phyloP scores from a whole-genome alignment of 306 rosid genomes.

The Fragaria iinumae region DNA sequence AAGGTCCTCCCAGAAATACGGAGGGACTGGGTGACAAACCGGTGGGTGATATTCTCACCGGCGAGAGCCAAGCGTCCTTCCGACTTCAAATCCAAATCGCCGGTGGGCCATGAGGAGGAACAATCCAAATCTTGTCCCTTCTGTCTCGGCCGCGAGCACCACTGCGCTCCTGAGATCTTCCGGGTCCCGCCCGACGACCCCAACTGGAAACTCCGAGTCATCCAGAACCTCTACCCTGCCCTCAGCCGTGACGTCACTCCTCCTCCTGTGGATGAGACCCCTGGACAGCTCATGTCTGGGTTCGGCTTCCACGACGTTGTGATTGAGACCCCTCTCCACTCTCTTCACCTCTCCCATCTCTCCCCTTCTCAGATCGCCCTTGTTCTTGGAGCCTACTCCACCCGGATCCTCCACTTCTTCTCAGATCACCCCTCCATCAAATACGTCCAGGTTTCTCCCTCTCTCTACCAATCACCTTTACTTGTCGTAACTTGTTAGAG shows the following conservation, averaged over 20 bases:
- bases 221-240: conserved; percentile 79
- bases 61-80: conserved; percentile 72
- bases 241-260: conserved; percentile 25
- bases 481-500: too few relatives aligned
- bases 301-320: conserved; percentile 78
- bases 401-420: conserved; percentile 46
- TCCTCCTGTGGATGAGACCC: neutral
- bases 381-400: conserved; percentile 42
- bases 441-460: conserved; percentile 60
- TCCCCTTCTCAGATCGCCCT: conserved; percentile 35
- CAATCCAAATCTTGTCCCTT: conserved; percentile 51
- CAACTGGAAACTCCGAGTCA: conserved; percentile 69
- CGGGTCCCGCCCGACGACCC: conserved; percentile 53
- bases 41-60: conserved; percentile 79
- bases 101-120: neutral
- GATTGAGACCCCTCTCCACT: conserved; percentile 67
- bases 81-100: conserved; percentile 67
- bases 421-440: conserved; percentile 32
- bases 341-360: conserved; percentile 54
- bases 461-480: too few relatives aligned
- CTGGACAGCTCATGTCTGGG: conserved; percentile 39
- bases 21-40: conserved; percentile 53
- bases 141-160: conserved; percentile 75
- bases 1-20: conserved; percentile 41
- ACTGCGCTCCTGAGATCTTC: conserved; percentile 82